phyloP scores from a whole-genome alignment of 306 rosid genomes.

The Lagenaria siceraria region DNA sequence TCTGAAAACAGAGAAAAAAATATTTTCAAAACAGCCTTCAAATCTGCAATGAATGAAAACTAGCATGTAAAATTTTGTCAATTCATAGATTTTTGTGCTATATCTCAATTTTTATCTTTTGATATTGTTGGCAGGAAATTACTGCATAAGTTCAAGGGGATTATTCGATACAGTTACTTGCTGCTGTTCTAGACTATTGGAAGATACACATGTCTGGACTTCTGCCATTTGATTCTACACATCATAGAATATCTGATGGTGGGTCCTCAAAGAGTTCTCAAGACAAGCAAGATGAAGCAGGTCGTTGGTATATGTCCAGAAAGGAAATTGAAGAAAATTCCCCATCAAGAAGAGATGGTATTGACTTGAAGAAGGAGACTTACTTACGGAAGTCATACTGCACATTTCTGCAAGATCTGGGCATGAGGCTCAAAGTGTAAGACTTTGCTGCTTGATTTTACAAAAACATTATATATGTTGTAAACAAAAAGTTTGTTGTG shows the following conservation, averaged over 20 bases:
- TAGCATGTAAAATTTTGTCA: neutral
- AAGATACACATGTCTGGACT: constrained; percentile 28
- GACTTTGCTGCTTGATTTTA: constrained; percentile 13
- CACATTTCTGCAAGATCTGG: constrained; percentile 88
- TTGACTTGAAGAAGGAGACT: constrained; percentile 88
- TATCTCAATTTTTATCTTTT: neutral
- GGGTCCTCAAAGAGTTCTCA: constrained; percentile 20
- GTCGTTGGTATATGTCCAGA: constrained; percentile 70
- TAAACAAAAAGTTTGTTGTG: neutral
- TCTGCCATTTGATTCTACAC: constrained; percentile 25
- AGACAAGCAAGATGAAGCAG: constrained; percentile 30
- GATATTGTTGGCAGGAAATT: neutral
- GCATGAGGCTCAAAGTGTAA: constrained; percentile 98
- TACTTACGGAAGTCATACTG: constrained; percentile 91
- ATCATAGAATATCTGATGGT: constrained; percentile 31
- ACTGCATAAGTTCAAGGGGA: neutral
- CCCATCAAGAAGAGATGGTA: constrained; percentile 76
- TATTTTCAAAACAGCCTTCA: neutral
- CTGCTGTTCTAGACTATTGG: neutral
- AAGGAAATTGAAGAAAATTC: constrained; percentile 85
- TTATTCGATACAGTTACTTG: neutral
- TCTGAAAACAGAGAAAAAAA: neutral
- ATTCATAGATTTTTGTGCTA: neutral
- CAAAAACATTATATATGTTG: neutral
- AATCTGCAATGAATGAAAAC: neutral